Percentiles rank a stretch among this genome's conserved stretches.
Evolutionary conservation across 73 alveolate species (phyloP).

Genomic region (Uronychia binucleata): DNA sequence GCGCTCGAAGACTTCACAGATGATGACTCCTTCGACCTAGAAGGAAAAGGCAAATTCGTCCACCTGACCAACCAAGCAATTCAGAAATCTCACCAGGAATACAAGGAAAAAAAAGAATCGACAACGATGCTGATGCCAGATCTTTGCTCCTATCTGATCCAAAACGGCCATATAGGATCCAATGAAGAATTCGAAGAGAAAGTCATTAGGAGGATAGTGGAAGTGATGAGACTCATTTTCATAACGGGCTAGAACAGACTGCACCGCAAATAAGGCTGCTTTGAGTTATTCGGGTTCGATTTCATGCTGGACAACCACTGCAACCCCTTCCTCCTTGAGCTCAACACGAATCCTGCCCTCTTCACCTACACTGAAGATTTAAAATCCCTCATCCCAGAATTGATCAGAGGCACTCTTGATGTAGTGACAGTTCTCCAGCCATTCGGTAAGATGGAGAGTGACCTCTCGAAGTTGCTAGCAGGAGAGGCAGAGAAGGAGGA

Average conservation of each 20-base stretch:
- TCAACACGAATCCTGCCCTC: constrained; percentile 83
- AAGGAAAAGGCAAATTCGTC: constrained; percentile 45
- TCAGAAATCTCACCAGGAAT: constrained; percentile 72
- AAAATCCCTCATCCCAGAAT: constrained; percentile 38
- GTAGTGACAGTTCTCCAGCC: constrained; percentile 1
- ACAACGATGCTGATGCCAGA: constrained; percentile 32
- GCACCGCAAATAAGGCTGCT: constrained; percentile 56
- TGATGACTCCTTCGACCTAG: constrained; percentile 57
- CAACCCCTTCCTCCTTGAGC: constrained; percentile 76
- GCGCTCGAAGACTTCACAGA: constrained; percentile 57
- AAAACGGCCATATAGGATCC: constrained; percentile 8
- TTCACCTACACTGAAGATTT: constrained; percentile 52
- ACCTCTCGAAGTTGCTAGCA: too few species aligned
- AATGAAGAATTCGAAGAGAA: constrained; percentile 32
- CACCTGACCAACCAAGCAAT: constrained; percentile 76
- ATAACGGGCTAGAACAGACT: constrained; percentile 41
- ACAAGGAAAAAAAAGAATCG: constrained; percentile 47
- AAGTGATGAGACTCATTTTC: constrained; percentile 59
- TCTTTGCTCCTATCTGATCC: constrained; percentile 2
- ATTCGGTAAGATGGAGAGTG: neutral
- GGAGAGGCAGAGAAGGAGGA: too few species aligned
- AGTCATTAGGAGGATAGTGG: constrained; percentile 29
- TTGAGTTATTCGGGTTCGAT: constrained; percentile 85
- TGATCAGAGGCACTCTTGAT: neutral
- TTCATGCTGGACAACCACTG: constrained; percentile 74